Evolutionary conservation across 2,329 filamentous ascomycete species (phyloP), one percentile per base, ranked within the genome.

Genomic region (Colletotrichum sp.): DNA sequence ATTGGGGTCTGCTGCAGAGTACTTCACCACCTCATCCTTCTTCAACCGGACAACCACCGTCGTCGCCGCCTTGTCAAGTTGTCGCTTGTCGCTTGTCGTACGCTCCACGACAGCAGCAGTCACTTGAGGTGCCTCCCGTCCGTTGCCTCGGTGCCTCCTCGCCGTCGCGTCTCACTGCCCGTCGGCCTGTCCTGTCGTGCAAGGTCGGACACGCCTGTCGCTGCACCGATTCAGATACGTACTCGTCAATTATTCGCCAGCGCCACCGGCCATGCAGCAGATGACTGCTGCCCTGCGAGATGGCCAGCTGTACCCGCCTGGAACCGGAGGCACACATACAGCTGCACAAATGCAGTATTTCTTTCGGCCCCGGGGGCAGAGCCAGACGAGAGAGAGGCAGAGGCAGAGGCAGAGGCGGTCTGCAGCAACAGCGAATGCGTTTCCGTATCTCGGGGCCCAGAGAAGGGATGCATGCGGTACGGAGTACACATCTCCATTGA

Each of bases 141-240:
- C 64, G 67, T 21, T 28, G 32, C 34, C 57, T 60, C n/a, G 21
- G 62, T 59, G 59, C 72, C 30, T 71, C 44, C n/a, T 52, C n/a
- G 44, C 44, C 44, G 2, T 52, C 71, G 34, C 34, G 52, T 21
- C 10, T 55, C 59, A 36, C 39, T 66, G 39, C 34, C 44, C 26
- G 44, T 67, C 64, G 28, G 26, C 34, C 55, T 44, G 68, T 66
- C 24, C 26, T 62, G 68, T 39, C 32, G 68, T 63, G 52, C 34
- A 64, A 69, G 57, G 64, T 74, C 16, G 18, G 32, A 65, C 74
- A 72, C 59, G 36, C 39, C 28, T 73, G 69, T 63, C 73, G 52
- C 34, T 59, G 57, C 57, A 69, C 60, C 57, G 44, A 73, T 34
- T 32, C 55, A 49, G 26, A 49, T 73, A 76, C 44, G 59, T 64